Base-by-base conservation (phyloP, 129 eudicot species). In the Heracleum sosnowskyi region DNA sequence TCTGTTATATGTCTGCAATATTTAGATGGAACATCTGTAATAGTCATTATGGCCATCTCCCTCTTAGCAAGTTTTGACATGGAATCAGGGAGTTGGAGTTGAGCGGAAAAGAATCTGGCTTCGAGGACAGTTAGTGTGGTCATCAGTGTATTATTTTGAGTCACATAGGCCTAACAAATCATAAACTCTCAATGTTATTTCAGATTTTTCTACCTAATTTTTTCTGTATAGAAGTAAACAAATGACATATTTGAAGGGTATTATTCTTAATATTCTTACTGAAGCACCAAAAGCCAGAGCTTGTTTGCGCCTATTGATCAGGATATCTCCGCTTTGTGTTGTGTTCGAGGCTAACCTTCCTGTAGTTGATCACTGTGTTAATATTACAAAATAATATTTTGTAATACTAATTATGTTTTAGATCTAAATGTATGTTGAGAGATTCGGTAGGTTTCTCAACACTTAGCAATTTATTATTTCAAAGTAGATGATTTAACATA, bases 61-160 rank as follows among this genome's bases (percentile, higher is more conserved):
- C 17, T 71, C 49, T 71, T 71, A 3, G n/a, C 75, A 8, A 13
- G 3, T 71, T 26, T 71, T 71, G 75, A 36, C 75, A 71, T 39
- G 10, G 75, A 71, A 71, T 71, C 75, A 22, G 75, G 75, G 12
- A 71, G 75, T 71, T 71, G 75, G 31, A 71, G 75, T n/a, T 71
- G 75, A 39, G 75, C 75, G 15, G 75, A 71, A 36, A 33, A 69
- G 44, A 39, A 71, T 37, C 39, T 42, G 29, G 75, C 47, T 36
- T 71, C 75, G n/a, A 11, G 75, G 17, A 71, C 46, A 12, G 75
- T 71, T 22, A 71, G 75, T 22, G 75, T 71, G 17, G 75, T 71
- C 75, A 71, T 71, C 28, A 71, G 75, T 39, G 47, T 39, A 71
- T 22, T 42, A 39, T 71, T 49, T 71, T 71, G 75, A 71, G 75